Base-by-base conservation (phyloP, 805 yeast species). In the Debaryomyces prosopidis region DNA sequence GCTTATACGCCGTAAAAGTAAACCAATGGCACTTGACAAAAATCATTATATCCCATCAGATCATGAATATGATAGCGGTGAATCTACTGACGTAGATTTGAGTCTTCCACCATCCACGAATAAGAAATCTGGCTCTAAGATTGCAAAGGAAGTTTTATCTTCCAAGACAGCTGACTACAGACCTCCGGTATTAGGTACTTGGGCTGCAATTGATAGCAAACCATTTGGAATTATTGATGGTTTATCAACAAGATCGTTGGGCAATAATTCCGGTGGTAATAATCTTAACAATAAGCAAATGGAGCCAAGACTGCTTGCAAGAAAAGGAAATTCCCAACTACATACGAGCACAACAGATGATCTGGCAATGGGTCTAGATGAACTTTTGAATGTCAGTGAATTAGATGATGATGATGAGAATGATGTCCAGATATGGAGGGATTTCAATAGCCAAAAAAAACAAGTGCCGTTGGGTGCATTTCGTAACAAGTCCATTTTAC, bases 211-310 rank as follows among this genome's bases (percentile, higher is more conserved):
- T 42, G 79, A 74, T 37, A 80, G 80, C 42, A 84, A 89, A 56
- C 97, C 96, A 1, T 89, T 87, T 64, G 95, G 97, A 17, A 89
- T 92, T 47, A 92, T 92, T 58, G 98, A 92, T 63, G 99, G 99
- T 4, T 76, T 89, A 26, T 84, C 96, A 0, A 94, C 98, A 0
- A 77, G 97, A 44, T 85, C 96, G 1, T 70, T 92, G 50, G 44
- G 37, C 45, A 41, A 38, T 23, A 34, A 38, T 16, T 11, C n/a
- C n/a, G 32, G 18, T 28, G 41, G 43, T 12, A 10, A 27, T 17
- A 18, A 38, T 12, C 18, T 11, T 14, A 23, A 17, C 11, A 20
- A 55, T 20, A 39, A 34, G 17, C n/a, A 17, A 12, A 16, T 40
- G 15, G 49, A 54, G 49, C 58, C 54, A 43, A 52, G 66, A 27